Conservation (phyloP, 148 eudicot genomes). For the Diospyros lotus region DNA sequence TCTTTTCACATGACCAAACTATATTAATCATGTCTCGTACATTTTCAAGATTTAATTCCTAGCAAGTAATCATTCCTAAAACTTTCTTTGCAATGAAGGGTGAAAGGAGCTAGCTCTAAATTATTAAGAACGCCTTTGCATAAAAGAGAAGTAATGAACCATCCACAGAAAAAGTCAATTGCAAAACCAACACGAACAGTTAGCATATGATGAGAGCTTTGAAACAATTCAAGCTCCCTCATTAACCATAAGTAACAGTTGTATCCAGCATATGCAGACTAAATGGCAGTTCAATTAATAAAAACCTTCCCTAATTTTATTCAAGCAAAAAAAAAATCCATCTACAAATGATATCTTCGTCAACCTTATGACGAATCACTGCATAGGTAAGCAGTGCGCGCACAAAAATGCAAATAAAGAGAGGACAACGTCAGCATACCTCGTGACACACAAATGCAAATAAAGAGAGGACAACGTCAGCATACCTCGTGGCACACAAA, state of each 20-base stretch:
- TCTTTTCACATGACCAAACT: no score
- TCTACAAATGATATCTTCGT: no score
- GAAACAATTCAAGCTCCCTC: not conserved
- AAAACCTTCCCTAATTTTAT: no score
- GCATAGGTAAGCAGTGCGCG: not conserved
- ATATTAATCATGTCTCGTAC: no score
- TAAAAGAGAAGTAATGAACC: not conserved
- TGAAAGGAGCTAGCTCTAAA: not conserved
- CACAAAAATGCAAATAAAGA: not conserved
- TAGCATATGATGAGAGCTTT: not conserved
- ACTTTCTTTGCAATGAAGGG: not conserved
- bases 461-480: no score
- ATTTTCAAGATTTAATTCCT: not conserved
- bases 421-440: no score
- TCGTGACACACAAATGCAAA: not conserved
- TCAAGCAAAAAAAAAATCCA: no score
- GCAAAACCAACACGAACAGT: not conserved
- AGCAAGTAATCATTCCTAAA: not conserved
- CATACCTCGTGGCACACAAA: slow-evolving; percentile 57
- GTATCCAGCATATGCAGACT: no score
- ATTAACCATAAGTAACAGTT: not conserved
- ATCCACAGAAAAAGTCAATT: not conserved
- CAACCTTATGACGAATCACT: not conserved
- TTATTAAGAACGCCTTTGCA: not conserved
- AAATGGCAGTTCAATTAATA: no score